Conservation (phyloP, 2,329 filamentous ascomycete species). For the Ampelomyces quisqualis region DNA sequence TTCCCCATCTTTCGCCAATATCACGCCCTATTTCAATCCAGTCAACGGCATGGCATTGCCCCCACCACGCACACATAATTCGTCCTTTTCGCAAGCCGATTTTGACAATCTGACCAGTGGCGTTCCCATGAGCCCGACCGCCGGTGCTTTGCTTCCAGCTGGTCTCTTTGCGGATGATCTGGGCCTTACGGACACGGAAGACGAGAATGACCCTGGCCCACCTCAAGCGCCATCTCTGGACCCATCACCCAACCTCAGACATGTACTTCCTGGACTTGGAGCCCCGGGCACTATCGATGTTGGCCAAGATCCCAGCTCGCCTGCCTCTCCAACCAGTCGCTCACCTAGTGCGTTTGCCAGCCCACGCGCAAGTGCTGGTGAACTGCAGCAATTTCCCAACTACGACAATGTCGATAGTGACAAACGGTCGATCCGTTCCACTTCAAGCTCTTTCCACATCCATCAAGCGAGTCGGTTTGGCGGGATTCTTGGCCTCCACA, state of each 20-base stretch:
- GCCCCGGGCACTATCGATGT: constrained; percentile 42
- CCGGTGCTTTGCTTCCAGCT: constrained; percentile 71
- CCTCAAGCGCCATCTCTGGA: constrained; percentile 26
- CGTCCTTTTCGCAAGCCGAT: constrained; percentile 60
- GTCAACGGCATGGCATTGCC: constrained; percentile 63
- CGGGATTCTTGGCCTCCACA: constrained; percentile 61
- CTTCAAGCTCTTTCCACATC: constrained; percentile 53
- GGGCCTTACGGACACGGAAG: constrained; percentile 47
- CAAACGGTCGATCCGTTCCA: constrained; percentile 49
- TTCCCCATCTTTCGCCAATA: constrained; percentile 55
- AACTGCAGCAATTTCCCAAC: constrained; percentile 44
- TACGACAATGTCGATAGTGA: constrained; percentile 50
- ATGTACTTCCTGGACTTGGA: constrained; percentile 46
- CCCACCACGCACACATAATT: constrained; percentile 23
- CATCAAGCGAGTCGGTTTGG: constrained; percentile 57
- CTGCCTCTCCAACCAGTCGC: constrained; percentile 46
- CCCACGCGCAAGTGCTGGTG: constrained; percentile 49
- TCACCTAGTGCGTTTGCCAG: constrained; percentile 52
- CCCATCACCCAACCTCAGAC: constrained; percentile 34
- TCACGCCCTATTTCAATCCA: constrained; percentile 57
- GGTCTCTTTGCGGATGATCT: constrained; percentile 65
- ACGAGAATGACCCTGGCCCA: constrained; percentile 33
- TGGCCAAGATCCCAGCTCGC: constrained; percentile 45
- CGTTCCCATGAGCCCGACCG: constrained; percentile 75
- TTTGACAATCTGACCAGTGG: constrained; percentile 61